A percentile compares a stretch with the other conserved stretches of the same genome.
Conservation (phyloP, 768 basidiomycete species). For the Termitomyces titanicus region DNA sequence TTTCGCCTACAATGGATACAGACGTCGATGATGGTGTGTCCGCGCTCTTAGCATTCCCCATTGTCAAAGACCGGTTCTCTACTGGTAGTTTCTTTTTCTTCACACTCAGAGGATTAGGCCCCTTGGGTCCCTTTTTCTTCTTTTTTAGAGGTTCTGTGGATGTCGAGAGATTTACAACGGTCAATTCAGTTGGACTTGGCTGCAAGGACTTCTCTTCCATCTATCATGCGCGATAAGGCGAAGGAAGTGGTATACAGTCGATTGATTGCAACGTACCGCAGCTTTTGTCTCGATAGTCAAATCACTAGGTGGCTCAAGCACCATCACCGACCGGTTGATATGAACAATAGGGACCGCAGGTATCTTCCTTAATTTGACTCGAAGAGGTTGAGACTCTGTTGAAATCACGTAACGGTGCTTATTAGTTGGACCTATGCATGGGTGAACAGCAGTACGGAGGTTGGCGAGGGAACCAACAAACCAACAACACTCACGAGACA, state of each 20-base stretch:
- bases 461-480: slow-evolving; percentile 27
- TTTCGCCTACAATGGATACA: slow-evolving; percentile 23
- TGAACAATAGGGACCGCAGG: slow-evolving; percentile 90
- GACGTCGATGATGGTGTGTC: slow-evolving; percentile 36
- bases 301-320: slow-evolving; percentile 87
- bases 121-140: slow-evolving; percentile 75
- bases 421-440: slow-evolving; percentile 64
- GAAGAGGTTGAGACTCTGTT: slow-evolving; percentile 74
- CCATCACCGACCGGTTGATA: slow-evolving; percentile 88
- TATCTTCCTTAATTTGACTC: slow-evolving; percentile 62
- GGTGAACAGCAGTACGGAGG: background rate
- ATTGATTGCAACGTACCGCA: slow-evolving; percentile 34
- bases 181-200: slow-evolving; percentile 45
- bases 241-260: background rate
- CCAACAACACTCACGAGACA: slow-evolving; percentile 83
- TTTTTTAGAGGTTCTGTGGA: slow-evolving; percentile 35
- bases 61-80: slow-evolving; percentile 5
- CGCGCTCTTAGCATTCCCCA: slow-evolving; percentile 23
- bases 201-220: slow-evolving; percentile 60
- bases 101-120: slow-evolving; percentile 88
- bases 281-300: slow-evolving; percentile 70
- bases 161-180: slow-evolving; percentile 33
- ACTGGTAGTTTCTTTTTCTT: slow-evolving; percentile 71
- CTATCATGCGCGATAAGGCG: slow-evolving; percentile 29
- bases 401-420: slow-evolving; percentile 92